Conservation (phyloP, 2,329 filamentous ascomycete species). For the Eurotiales sp. region DNA sequence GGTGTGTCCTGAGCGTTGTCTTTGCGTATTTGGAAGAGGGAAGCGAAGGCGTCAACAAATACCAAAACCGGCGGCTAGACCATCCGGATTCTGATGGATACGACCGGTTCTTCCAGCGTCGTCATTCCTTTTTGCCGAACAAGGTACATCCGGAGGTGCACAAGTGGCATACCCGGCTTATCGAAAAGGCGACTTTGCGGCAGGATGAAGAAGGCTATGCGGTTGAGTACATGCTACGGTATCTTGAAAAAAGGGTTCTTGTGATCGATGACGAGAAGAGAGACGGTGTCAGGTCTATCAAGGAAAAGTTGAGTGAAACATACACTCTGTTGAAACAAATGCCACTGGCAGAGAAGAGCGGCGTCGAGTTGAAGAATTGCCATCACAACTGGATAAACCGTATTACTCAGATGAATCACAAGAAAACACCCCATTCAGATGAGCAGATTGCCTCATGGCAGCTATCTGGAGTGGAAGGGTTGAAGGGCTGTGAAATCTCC, state of each 20-base stretch:
- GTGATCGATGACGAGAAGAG: constrained; percentile 21
- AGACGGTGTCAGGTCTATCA: constrained; percentile 19
- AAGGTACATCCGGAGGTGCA: constrained; percentile 10
- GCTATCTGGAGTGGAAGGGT: constrained; percentile 17
- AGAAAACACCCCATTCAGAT: constrained; percentile 6
- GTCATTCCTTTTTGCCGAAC: background rate
- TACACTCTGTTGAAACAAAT: constrained; percentile 7
- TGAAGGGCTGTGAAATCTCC: constrained; percentile 28
- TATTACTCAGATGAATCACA: background rate
- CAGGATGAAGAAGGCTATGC: constrained; percentile 21
- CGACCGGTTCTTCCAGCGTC: constrained; percentile 14
- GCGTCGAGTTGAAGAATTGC: background rate
- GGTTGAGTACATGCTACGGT: constrained; percentile 23
- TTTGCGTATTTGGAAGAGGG: constrained; percentile 36
- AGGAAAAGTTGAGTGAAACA: constrained; percentile 18
- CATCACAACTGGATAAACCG: background rate
- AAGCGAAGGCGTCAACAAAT: constrained; percentile 21
- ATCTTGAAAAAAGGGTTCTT: constrained; percentile 25
- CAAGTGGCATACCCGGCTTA: constrained; percentile 5
- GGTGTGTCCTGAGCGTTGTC: constrained; percentile 39
- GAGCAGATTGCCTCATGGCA: constrained; percentile 20
- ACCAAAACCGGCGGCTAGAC: constrained; percentile 18
- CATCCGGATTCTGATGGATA: constrained; percentile 21
- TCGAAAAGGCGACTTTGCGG: constrained; percentile 14
- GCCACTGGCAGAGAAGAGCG: background rate